phyloP scores from a whole-genome alignment of 225 moss, liverwort and hornwort species.

The Physcomitrellopsis africana region DNA sequence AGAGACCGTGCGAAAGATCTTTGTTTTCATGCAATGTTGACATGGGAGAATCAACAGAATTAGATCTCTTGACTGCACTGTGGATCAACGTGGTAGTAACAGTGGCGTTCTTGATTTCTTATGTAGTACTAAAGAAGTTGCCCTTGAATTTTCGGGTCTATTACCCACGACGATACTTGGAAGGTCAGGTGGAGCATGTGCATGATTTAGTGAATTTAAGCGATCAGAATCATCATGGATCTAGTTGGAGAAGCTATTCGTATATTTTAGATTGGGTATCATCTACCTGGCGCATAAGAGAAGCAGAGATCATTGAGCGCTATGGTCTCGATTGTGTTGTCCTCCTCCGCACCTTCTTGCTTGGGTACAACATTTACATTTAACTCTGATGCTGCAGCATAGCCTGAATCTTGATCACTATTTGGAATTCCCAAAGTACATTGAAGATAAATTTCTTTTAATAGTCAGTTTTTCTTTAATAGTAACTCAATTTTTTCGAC shows the following conservation, averaged over 20 bases:
- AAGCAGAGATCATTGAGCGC: constrained; percentile 64
- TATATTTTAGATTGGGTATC: constrained; percentile 62
- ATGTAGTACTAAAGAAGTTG: constrained; percentile 67
- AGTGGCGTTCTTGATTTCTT: constrained; percentile 48
- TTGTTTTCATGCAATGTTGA: constrained; percentile 21
- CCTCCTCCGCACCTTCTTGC: constrained; percentile 60
- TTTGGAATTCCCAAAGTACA: background rate
- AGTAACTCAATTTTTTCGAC: too few species aligned
- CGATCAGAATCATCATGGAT: constrained; percentile 23
- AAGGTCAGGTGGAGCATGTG: constrained; percentile 41
- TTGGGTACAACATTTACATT: constrained; percentile 67
- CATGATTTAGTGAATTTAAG: constrained; percentile 23
- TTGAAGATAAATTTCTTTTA: background rate
- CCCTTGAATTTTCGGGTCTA: constrained; percentile 71
- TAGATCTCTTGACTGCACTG: constrained; percentile 61
- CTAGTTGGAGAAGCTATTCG: constrained; percentile 47
- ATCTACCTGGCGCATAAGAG: constrained; percentile 58
- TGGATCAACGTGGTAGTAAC: constrained; percentile 53
- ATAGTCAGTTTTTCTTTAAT: too few species aligned
- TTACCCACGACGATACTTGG: constrained; percentile 58
- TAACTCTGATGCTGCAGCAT: background rate
- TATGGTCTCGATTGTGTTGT: constrained; percentile 81
- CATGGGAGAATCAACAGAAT: constrained; percentile 32
- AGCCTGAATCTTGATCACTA: background rate
- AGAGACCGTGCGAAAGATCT: background rate